Evolutionary conservation across 345 rosid species (phyloP).

Genomic region (Brassica cretica): DNA sequence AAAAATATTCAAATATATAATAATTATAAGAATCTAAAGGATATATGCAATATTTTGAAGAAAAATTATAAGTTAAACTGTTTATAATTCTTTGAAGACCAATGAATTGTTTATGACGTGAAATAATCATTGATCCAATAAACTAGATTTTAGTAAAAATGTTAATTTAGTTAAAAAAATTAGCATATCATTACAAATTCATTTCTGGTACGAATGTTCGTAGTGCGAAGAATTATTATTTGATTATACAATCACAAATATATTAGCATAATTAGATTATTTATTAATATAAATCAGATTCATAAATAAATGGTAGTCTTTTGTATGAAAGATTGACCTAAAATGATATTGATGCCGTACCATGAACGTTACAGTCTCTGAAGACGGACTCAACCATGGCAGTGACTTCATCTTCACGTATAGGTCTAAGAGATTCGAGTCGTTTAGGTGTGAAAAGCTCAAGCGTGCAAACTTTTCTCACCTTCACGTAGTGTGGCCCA

Average conservation of each 20-base stretch:
- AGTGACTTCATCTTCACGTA: slow-evolving; percentile 88
- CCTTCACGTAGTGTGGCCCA: slow-evolving; percentile 92
- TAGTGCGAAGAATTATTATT: not conserved
- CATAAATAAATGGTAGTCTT: not conserved
- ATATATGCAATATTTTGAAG: not conserved
- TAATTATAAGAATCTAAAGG: not conserved
- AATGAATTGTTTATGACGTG: not conserved
- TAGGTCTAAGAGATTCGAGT: slow-evolving; percentile 76
- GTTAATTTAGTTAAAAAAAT: too few relatives aligned
- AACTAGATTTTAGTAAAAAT: not conserved
- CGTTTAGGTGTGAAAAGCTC: slow-evolving; percentile 83
- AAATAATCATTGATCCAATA: not conserved
- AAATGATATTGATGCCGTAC: slow-evolving; percentile 42
- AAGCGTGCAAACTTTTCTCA: slow-evolving; percentile 77
- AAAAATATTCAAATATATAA: not conserved
- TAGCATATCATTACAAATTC: not conserved
- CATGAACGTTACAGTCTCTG: slow-evolving; percentile 56
- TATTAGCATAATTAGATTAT: not conserved
- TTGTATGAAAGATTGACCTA: not conserved
- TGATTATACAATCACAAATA: not conserved
- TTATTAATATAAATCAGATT: not conserved
- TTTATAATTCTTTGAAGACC: not conserved
- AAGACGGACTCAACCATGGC: slow-evolving; percentile 91
- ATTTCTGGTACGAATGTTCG: not conserved
- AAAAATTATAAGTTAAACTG: not conserved